A percentile compares a stretch with the other conserved stretches of the same genome.
These are phyloP conservation scores for Acacia pycnantha DNA, from an alignment of 331 rosid genomes.

Conservation along the genomic window DNA sequence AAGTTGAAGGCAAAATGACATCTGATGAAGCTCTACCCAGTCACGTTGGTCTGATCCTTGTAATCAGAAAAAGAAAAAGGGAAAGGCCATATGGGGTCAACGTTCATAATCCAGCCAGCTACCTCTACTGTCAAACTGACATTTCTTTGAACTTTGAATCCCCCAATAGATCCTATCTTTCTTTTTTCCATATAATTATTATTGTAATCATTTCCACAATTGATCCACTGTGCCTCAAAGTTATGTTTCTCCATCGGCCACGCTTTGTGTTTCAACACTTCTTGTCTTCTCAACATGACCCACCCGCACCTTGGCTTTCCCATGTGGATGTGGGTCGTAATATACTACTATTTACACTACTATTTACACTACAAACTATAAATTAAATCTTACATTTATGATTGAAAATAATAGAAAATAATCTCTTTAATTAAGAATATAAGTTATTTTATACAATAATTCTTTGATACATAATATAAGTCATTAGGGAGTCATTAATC, in stretches of 20 bases:
- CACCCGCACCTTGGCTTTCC: background rate
- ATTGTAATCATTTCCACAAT: background rate
- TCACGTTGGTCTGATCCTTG: conserved; percentile 36
- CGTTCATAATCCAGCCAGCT: background rate
- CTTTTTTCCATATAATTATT: background rate
- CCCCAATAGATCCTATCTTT: background rate
- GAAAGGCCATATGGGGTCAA: conserved; percentile 30
- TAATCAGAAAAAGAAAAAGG: conserved; percentile 22
- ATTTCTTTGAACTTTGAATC: conserved; percentile 28
- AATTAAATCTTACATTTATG: too few relatives aligned
- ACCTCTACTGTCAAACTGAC: conserved; percentile 29
- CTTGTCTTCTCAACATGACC: conserved; percentile 16
- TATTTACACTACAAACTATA: too few relatives aligned
- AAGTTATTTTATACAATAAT: too few relatives aligned
- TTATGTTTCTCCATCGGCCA: conserved; percentile 1
- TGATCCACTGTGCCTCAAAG: background rate
- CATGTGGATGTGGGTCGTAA: too few relatives aligned
- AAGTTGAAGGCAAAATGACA: conserved; percentile 27
- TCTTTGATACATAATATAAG: too few relatives aligned
- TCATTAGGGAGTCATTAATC: too few relatives aligned
- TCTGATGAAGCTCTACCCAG: conserved; percentile 18
- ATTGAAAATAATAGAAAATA: too few relatives aligned
- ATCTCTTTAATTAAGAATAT: too few relatives aligned
- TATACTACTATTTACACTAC: too few relatives aligned
- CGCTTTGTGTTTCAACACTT: conserved; percentile 17